phyloP scores from a whole-genome alignment of 139 green algal genomes.

The Closterium sp. region DNA sequence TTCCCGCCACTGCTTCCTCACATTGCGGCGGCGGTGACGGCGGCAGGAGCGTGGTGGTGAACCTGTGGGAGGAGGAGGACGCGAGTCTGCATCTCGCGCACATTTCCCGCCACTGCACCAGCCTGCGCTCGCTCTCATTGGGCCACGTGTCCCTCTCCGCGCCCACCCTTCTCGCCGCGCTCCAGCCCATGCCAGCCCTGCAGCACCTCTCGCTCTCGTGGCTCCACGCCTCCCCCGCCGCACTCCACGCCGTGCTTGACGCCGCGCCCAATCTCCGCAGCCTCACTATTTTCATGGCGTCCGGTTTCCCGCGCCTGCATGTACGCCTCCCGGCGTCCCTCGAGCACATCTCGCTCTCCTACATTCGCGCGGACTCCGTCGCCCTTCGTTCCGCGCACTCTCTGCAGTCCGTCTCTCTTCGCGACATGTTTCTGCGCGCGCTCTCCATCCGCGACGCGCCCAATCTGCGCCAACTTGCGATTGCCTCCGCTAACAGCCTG shows the following conservation, averaged over 20 bases:
- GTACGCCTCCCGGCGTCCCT: not conserved
- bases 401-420: not conserved
- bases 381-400: not conserved
- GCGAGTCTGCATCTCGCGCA: not conserved
- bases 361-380: not conserved
- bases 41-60: not conserved
- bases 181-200: not conserved
- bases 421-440: not conserved
- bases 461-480: not conserved
- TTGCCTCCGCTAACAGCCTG: not conserved
- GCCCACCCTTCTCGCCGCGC: not conserved
- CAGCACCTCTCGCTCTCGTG: not conserved
- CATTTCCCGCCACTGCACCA: not conserved
- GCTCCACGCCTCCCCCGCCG: not conserved
- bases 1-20: not conserved
- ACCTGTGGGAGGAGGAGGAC: not conserved
- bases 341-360: not conserved
- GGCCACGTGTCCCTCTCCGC: not conserved
- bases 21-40: not conserved
- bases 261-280: not conserved
- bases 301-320: not conserved
- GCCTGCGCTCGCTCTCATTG: not conserved
- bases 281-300: not conserved
- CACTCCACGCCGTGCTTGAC: not conserved
- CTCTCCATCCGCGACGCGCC: not conserved